These are phyloP conservation scores for Wickerhamomyces ciferrii DNA, from an alignment of 805 yeast genomes.

Conservation along the genomic window DNA sequence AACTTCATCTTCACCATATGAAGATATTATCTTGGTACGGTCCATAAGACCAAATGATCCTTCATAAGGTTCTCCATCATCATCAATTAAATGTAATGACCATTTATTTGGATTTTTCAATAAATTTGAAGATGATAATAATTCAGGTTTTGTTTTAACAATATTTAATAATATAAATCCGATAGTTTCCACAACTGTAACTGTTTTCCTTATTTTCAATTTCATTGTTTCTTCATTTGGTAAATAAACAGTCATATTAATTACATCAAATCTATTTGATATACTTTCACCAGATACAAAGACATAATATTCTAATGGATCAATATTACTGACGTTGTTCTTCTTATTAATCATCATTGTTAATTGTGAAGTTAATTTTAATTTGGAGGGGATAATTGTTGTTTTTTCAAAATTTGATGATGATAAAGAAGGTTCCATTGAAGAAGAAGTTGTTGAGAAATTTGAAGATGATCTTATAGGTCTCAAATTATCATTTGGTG, in stretches of 20 bases:
- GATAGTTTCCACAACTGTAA: slow-evolving; percentile 46
- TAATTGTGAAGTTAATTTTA: slow-evolving; percentile 26
- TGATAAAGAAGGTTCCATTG: neutral
- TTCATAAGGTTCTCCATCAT: slow-evolving; percentile 90
- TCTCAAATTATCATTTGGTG: neutral
- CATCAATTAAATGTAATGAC: slow-evolving; percentile 82
- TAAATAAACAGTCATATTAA: slow-evolving; percentile 19
- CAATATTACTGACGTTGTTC: slow-evolving; percentile 12
- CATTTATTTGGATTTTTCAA: slow-evolving; percentile 56
- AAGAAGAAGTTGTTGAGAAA: neutral
- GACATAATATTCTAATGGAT: slow-evolving; percentile 39
- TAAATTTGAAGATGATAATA: neutral
- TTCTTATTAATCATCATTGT: slow-evolving; percentile 40
- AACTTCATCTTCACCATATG: slow-evolving; percentile 78
- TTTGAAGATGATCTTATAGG: neutral
- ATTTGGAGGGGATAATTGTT: neutral
- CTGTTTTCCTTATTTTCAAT: slow-evolving; percentile 27
- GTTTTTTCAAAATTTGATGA: neutral
- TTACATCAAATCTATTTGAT: slow-evolving; percentile 12
- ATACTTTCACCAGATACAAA: slow-evolving; percentile 29
- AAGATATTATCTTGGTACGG: slow-evolving; percentile 54
- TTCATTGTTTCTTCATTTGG: slow-evolving; percentile 20
- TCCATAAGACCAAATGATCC: slow-evolving; percentile 85
- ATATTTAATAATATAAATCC: slow-evolving; percentile 41
- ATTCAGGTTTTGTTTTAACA: slow-evolving; percentile 5